Evolutionary conservation across 176 grass and related monocot genomes (phyloP).

Genomic region (Dactylis glomerata): DNA sequence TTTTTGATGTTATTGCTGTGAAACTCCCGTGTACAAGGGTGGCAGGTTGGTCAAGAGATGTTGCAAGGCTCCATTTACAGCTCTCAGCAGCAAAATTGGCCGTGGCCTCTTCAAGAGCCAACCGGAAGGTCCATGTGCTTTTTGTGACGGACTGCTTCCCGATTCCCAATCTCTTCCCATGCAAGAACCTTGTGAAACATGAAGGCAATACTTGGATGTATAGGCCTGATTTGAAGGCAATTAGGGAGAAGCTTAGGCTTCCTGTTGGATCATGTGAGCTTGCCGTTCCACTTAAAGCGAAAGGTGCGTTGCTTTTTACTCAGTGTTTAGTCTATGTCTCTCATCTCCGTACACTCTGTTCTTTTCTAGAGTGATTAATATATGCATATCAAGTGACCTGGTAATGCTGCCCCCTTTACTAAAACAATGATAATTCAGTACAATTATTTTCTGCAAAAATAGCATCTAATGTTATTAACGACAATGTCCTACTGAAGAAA

Average conservation of each 20-base stretch:
- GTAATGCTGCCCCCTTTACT: not conserved
- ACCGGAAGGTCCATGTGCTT: slow-evolving; percentile 58
- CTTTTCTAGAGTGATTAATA: not conserved
- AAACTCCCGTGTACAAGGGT: slow-evolving; percentile 61
- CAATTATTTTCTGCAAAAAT: not conserved
- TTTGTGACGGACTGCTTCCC: slow-evolving; percentile 82
- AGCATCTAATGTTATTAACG: not conserved
- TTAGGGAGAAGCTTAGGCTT: slow-evolving; percentile 81
- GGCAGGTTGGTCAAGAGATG: slow-evolving; percentile 75
- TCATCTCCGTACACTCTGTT: not conserved
- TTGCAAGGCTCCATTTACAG: slow-evolving; percentile 81
- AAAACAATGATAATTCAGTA: not conserved
- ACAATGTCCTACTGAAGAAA: not conserved
- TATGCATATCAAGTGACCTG: not conserved
- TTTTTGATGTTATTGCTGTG: slow-evolving; percentile 58
- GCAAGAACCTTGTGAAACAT: slow-evolving; percentile 73
- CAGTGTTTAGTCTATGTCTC: not conserved
- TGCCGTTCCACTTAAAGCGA: slow-evolving; percentile 79
- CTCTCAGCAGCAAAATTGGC: slow-evolving; percentile 78
- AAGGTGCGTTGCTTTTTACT: slow-evolving; percentile 45
- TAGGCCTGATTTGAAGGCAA: slow-evolving; percentile 52
- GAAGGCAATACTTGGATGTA: slow-evolving; percentile 86
- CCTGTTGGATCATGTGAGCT: slow-evolving; percentile 88
- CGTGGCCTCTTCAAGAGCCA: slow-evolving; percentile 37
- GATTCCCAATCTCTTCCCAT: slow-evolving; percentile 75